These are phyloP conservation scores for Centella asiatica DNA, from an alignment of 129 eudicot species.

Conservation along the genomic window DNA sequence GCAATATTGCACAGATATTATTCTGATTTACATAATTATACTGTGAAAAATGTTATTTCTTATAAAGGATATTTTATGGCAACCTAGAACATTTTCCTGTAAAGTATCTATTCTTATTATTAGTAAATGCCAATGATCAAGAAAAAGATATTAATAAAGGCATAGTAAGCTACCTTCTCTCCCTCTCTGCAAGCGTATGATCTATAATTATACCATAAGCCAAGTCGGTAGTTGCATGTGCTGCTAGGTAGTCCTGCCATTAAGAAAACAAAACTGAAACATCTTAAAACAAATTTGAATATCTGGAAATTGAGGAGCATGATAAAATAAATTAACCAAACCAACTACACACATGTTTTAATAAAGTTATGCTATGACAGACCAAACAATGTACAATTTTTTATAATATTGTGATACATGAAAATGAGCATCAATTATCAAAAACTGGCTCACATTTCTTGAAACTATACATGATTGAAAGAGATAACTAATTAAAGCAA, in stretches of 20 bases:
- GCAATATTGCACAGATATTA: too few relatives aligned
- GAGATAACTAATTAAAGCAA: too few relatives aligned
- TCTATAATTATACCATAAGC: constrained; percentile 88
- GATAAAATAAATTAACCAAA: too few relatives aligned
- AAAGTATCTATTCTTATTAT: background rate
- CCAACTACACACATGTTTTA: background rate
- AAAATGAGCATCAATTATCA: background rate
- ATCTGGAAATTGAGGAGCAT: background rate
- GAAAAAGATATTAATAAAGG: constrained; percentile 2
- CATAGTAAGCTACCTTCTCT: constrained; percentile 63
- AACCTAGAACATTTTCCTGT: too few relatives aligned
- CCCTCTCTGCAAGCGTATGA: constrained; percentile 96
- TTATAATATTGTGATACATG: background rate
- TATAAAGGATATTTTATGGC: too few relatives aligned
- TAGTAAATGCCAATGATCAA: background rate
- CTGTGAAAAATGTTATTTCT: too few relatives aligned
- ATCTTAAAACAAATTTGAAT: background rate
- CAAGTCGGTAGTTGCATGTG: constrained; percentile 72
- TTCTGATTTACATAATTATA: too few relatives aligned
- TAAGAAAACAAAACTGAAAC: constrained; percentile 10
- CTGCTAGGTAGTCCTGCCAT: constrained; percentile 88
- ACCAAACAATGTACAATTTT: constrained; percentile 1
- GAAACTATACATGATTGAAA: too few relatives aligned
- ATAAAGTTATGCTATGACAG: background rate
- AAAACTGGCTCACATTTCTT: background rate